Conservation (phyloP, 2,329 filamentous ascomycete genomes). For the Trichoderma aggressivum region DNA sequence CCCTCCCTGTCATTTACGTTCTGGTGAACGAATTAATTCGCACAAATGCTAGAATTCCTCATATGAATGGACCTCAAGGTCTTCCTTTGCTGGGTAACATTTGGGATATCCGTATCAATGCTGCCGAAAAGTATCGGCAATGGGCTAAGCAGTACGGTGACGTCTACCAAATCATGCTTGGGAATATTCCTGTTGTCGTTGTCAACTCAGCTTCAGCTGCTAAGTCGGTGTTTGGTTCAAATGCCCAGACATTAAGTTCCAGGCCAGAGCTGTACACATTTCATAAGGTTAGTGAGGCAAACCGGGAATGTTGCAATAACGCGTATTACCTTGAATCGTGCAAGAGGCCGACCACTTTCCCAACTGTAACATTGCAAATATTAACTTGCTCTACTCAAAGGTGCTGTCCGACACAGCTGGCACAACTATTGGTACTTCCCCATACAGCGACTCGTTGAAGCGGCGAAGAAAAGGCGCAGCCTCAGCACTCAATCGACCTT, state of each 20-base stretch:
- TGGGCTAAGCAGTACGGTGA: conserved; percentile 48
- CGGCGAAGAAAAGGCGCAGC: conserved; percentile 62
- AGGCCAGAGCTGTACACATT: background rate
- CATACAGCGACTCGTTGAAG: conserved; percentile 63
- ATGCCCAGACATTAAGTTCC: background rate
- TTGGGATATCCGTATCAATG: conserved; percentile 52
- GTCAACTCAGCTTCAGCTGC: background rate
- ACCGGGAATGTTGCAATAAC: background rate
- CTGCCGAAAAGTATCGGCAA: conserved; percentile 53
- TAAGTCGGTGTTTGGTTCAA: background rate
- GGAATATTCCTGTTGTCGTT: conserved; percentile 43
- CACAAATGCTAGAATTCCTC: conserved; percentile 40
- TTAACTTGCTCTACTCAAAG: conserved; percentile 30
- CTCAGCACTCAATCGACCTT: conserved; percentile 62
- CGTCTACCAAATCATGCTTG: conserved; percentile 57
- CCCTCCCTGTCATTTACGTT: background rate
- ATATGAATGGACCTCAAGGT: conserved; percentile 47
- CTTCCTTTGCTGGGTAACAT: conserved; percentile 55
- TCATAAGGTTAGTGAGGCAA: background rate
- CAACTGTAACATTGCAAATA: background rate
- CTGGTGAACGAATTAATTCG: background rate
- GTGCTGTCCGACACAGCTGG: conserved; percentile 63
- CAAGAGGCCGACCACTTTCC: background rate
- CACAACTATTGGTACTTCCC: conserved; percentile 65
- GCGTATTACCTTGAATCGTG: background rate